Conservation (phyloP, 2,329 filamentous ascomycete species). For the Pseudopyricularia cyperi region DNA sequence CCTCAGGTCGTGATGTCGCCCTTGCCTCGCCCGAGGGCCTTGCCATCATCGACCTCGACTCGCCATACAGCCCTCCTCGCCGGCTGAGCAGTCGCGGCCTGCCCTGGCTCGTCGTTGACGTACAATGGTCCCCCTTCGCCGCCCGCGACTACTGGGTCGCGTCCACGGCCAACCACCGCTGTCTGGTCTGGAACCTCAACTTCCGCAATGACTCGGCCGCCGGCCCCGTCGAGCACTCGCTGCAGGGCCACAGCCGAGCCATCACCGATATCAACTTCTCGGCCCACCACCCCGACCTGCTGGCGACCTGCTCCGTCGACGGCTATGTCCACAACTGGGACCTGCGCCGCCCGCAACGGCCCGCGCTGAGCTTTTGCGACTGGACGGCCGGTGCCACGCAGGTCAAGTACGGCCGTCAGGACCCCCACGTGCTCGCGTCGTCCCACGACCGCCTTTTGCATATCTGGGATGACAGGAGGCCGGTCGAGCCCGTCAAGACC, state of each 20-base stretch:
- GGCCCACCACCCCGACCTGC: constrained; percentile 76
- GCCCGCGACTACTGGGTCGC: constrained; percentile 85
- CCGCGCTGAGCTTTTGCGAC: constrained; percentile 73
- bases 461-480: constrained; percentile 80
- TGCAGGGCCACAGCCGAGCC: constrained; percentile 70
- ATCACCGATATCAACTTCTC: constrained; percentile 97
- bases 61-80: constrained; percentile 73
- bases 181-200: constrained; percentile 85
- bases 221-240: constrained; percentile 69
- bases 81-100: constrained; percentile 70
- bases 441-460: constrained; percentile 79
- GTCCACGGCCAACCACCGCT: constrained; percentile 88
- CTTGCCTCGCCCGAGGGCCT: constrained; percentile 82
- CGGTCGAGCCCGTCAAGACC: constrained; percentile 64
- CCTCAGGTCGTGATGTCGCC: constrained; percentile 79
- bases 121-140: constrained; percentile 93
- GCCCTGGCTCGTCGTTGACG: constrained; percentile 90
- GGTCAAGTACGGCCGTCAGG: constrained; percentile 86
- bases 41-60: constrained; percentile 85
- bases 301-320: constrained; percentile 85
- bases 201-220: constrained; percentile 59
- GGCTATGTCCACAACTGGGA: constrained; percentile 93
- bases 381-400: constrained; percentile 91
- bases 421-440: constrained; percentile 77
- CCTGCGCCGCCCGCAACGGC: constrained; percentile 58